Evolutionary conservation across 305 asterid species (phyloP).

Genomic region (Solanum chacoense): DNA sequence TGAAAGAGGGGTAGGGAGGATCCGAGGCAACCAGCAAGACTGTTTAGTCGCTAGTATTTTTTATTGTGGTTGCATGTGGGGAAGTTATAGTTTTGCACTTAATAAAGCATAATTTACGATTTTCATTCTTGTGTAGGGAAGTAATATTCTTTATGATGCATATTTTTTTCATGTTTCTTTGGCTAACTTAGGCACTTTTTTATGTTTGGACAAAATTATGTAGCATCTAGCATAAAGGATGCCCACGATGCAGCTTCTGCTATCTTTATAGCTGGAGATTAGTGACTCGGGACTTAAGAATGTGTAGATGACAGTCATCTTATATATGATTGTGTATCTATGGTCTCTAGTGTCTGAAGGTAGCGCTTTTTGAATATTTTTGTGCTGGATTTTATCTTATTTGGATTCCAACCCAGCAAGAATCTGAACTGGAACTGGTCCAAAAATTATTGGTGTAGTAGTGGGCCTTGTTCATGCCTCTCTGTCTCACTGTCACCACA

Average conservation of each 20-base stretch:
- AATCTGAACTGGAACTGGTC: background rate
- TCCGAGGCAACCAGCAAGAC: background rate
- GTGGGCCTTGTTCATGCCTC: slow-evolving; percentile 11
- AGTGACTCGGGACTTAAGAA: background rate
- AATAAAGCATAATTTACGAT: background rate
- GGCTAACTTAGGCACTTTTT: background rate
- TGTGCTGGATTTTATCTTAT: background rate
- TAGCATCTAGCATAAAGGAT: background rate
- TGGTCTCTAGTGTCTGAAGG: background rate
- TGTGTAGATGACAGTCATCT: background rate
- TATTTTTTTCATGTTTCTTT: background rate
- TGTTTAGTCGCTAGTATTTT: background rate
- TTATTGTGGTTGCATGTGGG: background rate
- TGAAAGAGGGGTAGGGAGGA: background rate
- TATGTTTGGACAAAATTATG: background rate
- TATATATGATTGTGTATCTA: background rate
- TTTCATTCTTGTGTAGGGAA: background rate
- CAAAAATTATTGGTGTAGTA: background rate
- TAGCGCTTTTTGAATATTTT: background rate
- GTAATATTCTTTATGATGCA: background rate
- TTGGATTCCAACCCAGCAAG: slow-evolving; percentile 4
- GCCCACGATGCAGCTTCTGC: background rate
- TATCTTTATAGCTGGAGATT: background rate
- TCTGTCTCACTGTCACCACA: slow-evolving; percentile 3
- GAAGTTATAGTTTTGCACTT: background rate